A percentile compares a stretch with the other conserved stretches of the same genome.
phyloP scores from a whole-genome alignment of 2,329 filamentous ascomycete species.

The Rutstroemia sp. region DNA sequence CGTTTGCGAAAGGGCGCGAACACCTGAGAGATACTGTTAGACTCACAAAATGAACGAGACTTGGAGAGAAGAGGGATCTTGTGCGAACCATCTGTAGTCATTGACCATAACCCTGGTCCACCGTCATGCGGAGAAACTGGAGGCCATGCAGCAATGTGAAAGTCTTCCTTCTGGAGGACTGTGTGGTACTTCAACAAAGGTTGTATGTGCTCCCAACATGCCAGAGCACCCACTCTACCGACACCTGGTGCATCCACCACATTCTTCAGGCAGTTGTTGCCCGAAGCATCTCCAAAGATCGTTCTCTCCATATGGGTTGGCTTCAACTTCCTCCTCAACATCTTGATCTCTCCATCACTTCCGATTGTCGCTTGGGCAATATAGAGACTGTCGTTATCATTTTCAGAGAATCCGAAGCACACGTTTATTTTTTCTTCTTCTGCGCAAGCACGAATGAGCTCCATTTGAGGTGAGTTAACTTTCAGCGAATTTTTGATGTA shows the following conservation, averaged over 20 bases:
- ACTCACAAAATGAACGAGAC: background rate
- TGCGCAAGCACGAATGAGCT: constrained; percentile 36
- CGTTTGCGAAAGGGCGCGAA: constrained; percentile 44
- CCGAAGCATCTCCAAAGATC: constrained; percentile 46
- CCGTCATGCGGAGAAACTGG: constrained; percentile 44
- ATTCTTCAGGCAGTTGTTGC: constrained; percentile 43
- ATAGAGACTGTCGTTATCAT: constrained; percentile 37
- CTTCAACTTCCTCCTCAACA: constrained; percentile 39
- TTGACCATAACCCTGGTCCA: constrained; percentile 15
- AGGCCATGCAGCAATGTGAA: constrained; percentile 49
- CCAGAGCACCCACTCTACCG: constrained; percentile 43
- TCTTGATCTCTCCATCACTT: constrained; percentile 33
- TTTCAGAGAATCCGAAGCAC: constrained; percentile 40
- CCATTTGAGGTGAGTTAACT: constrained; percentile 36
- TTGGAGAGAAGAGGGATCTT: constrained; percentile 14
- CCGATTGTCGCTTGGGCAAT: constrained; percentile 45
- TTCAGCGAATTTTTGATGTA: constrained; percentile 27
- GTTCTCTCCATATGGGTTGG: constrained; percentile 38
- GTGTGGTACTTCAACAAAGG: constrained; percentile 45
- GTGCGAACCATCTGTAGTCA: constrained; percentile 22
- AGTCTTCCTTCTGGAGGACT: constrained; percentile 40
- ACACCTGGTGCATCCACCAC: constrained; percentile 41
- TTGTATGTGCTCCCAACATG: constrained; percentile 46
- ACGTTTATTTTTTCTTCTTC: constrained; percentile 38
- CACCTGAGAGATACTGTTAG: constrained; percentile 16